A percentile compares a stretch with the other conserved stretches of the same genome.
These are phyloP conservation scores for Penicillium macrosclerotiorum DNA, from an alignment of 495 filamentous ascomycete species.

Conservation along the genomic window DNA sequence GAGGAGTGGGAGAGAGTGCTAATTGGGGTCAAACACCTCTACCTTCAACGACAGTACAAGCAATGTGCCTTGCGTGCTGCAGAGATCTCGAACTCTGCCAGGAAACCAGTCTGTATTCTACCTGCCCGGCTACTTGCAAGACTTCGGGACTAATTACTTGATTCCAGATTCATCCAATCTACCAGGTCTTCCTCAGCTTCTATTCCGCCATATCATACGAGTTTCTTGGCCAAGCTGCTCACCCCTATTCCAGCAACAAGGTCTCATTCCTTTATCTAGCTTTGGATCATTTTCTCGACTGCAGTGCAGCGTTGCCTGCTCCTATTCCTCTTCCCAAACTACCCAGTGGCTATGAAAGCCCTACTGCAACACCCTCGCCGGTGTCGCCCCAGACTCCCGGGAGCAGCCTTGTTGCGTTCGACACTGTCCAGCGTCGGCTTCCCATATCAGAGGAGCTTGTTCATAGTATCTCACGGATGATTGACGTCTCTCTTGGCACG, in stretches of 20 bases:
- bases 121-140: background rate
- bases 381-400: background rate
- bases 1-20: slow-evolving; percentile 36
- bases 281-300: slow-evolving; percentile 28
- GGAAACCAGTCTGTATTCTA: slow-evolving; percentile 25
- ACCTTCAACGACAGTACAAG: slow-evolving; percentile 43
- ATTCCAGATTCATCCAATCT: slow-evolving; percentile 36
- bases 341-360: background rate
- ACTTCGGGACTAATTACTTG: background rate
- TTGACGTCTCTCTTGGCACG: slow-evolving; percentile 21
- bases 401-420: background rate
- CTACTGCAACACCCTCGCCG: background rate
- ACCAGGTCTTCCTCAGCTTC: slow-evolving; percentile 42
- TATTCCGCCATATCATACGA: slow-evolving; percentile 48
- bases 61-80: slow-evolving; percentile 38
- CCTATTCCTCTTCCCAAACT: slow-evolving; percentile 10
- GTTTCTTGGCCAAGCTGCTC: slow-evolving; percentile 37
- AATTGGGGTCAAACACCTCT: slow-evolving; percentile 34
- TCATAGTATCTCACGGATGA: slow-evolving; percentile 23
- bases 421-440: slow-evolving; percentile 1
- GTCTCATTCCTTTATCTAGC: slow-evolving; percentile 33
- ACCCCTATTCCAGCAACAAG: slow-evolving; percentile 42
- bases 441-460: slow-evolving; percentile 16
- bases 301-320: slow-evolving; percentile 20
- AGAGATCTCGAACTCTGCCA: slow-evolving; percentile 27